phyloP scores from a whole-genome alignment of 768 basidiomycete species.

The Boletus rufocinnamomeus region DNA sequence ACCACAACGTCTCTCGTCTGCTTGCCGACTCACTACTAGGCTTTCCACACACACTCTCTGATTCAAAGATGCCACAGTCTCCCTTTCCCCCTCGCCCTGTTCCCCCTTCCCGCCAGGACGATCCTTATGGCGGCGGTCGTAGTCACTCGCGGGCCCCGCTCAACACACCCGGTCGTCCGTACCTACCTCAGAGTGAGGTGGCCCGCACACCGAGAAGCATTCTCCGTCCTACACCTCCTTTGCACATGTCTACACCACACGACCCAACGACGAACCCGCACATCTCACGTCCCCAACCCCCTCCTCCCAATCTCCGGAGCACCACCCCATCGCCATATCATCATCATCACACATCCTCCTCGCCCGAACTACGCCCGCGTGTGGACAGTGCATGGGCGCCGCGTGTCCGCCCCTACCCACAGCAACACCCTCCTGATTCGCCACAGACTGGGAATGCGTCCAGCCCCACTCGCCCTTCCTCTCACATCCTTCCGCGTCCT shows the following conservation, averaged over 20 bases:
- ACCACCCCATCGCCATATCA: slow-evolving; percentile 10
- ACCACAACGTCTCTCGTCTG: neutral
- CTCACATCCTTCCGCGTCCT: slow-evolving; percentile 15
- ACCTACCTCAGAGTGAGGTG: slow-evolving; percentile 6
- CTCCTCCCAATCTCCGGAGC: slow-evolving; percentile 13
- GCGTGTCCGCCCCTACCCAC: slow-evolving; percentile 20
- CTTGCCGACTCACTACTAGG: neutral
- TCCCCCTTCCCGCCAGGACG: slow-evolving; percentile 13
- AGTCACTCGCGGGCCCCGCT: slow-evolving; percentile 2
- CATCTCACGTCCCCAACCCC: slow-evolving; percentile 2
- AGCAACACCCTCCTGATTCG: slow-evolving; percentile 12
- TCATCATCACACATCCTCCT: slow-evolving; percentile 29
- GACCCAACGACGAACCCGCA: slow-evolving; percentile 6
- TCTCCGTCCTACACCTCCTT: slow-evolving; percentile 17
- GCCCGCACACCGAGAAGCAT: slow-evolving; percentile 19
- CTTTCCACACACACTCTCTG: neutral
- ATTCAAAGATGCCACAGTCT: slow-evolving; percentile 19
- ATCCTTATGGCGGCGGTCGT: slow-evolving; percentile 1
- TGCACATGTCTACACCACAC: neutral
- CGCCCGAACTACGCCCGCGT: slow-evolving; percentile 26
- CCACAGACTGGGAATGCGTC: slow-evolving; percentile 1
- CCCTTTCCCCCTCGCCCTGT: slow-evolving; percentile 24
- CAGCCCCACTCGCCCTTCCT: slow-evolving; percentile 7
- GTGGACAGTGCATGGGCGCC: slow-evolving; percentile 26
- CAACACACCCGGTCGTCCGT: slow-evolving; percentile 3